Evolutionary conservation across 2,329 filamentous ascomycete species (phyloP).

Genomic region (Ophiobolus disseminans): DNA sequence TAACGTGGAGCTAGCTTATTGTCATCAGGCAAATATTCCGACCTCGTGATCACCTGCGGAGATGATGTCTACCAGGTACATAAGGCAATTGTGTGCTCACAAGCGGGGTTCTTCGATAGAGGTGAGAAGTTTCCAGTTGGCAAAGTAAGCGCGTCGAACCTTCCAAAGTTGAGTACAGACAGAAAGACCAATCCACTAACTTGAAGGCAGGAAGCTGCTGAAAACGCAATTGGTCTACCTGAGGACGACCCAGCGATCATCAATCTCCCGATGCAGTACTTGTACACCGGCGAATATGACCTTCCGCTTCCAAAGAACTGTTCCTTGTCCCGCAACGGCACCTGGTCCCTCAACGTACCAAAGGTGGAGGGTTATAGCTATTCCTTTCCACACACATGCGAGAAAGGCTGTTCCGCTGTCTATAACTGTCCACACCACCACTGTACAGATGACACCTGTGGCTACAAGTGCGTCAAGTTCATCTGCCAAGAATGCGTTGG

Average conservation of each 20-base stretch:
- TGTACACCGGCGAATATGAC: slow-evolving; percentile 27
- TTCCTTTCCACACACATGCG: neutral
- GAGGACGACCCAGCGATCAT: slow-evolving; percentile 19
- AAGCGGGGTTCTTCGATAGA: slow-evolving; percentile 12
- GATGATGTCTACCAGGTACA: slow-evolving; percentile 16
- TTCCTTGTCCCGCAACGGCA: too few relatives aligned
- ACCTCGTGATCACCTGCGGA: slow-evolving; percentile 18
- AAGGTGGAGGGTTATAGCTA: too few relatives aligned
- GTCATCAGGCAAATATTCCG: slow-evolving; percentile 18
- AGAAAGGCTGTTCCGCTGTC: too few relatives aligned
- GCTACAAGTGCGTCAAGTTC: neutral
- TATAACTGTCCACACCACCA: too few relatives aligned
- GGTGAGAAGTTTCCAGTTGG: slow-evolving; percentile 15
- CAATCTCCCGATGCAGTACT: slow-evolving; percentile 19
- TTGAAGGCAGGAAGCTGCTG: slow-evolving; percentile 9
- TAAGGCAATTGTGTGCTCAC: slow-evolving; percentile 17
- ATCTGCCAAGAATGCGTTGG: neutral
- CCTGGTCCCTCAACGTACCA: too few relatives aligned
- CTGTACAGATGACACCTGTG: too few relatives aligned
- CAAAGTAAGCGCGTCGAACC: slow-evolving; percentile 3
- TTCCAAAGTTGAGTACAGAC: neutral
- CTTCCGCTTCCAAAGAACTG: neutral
- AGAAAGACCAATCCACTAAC: too few relatives aligned
- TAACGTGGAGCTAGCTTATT: too few relatives aligned
- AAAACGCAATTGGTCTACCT: slow-evolving; percentile 12